A percentile compares a stretch with the other conserved stretches of the same genome.
These are phyloP conservation scores for Ophiobolus disseminans DNA, from an alignment of 2,329 filamentous ascomycete species.

Conservation along the genomic window DNA sequence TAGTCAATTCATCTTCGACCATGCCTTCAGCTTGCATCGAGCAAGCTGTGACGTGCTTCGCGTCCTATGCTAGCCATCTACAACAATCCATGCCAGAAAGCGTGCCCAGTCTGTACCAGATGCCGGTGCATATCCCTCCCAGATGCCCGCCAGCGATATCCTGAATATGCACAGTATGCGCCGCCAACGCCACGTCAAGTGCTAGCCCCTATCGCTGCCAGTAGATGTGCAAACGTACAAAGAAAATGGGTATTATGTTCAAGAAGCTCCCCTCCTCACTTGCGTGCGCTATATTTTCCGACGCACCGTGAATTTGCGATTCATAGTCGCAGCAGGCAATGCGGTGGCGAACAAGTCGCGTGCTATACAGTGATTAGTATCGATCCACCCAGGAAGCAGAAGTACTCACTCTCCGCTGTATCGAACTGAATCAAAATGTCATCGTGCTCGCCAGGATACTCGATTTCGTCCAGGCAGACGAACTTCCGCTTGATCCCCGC, in stretches of 20 bases:
- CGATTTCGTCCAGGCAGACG: conserved; percentile 83
- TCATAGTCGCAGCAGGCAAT: conserved; percentile 53
- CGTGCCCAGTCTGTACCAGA: too few species aligned
- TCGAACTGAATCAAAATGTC: conserved; percentile 89
- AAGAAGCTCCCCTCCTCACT: too few species aligned
- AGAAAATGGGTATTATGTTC: too few species aligned
- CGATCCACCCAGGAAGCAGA: not conserved
- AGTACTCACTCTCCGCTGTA: conserved; percentile 71
- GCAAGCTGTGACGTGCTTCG: too few species aligned
- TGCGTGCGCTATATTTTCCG: conserved; percentile 46
- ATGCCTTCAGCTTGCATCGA: too few species aligned
- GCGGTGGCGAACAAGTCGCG: conserved; percentile 55
- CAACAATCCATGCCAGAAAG: too few species aligned
- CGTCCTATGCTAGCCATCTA: too few species aligned
- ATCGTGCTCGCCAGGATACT: conserved; percentile 90
- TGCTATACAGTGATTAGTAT: conserved; percentile 46
- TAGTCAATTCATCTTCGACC: too few species aligned
- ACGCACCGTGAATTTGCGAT: conserved; percentile 53
- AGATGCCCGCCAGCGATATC: conserved; percentile 1
- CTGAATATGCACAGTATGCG: not conserved
- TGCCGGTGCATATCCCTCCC: too few species aligned
- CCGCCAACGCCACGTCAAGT: not conserved
- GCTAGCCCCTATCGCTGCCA: not conserved
- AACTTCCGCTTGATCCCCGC: conserved; percentile 71
- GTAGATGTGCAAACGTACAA: too few species aligned